A percentile compares a stretch with the other conserved stretches of the same genome.
These are phyloP conservation scores for Blastocystis sp. DNA, from an alignment of 352 stramenopile genomes.

Conservation along the genomic window DNA sequence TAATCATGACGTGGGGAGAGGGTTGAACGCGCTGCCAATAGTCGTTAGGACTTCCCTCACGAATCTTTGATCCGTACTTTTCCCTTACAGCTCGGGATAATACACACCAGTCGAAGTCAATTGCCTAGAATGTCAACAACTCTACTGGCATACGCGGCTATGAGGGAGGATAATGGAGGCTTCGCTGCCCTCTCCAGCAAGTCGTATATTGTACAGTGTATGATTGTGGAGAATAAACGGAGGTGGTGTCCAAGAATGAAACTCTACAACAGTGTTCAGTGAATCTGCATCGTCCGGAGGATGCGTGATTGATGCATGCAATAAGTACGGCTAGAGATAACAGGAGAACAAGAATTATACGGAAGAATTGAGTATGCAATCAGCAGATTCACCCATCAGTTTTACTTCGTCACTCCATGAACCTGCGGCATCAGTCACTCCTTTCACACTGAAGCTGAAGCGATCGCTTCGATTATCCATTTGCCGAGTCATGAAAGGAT, in stretches of 20 bases:
- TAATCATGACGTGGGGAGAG: not conserved
- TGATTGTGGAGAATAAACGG: constrained; percentile 20
- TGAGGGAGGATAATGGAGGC: not conserved
- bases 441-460: not conserved
- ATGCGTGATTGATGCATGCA: not conserved
- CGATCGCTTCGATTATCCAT: not conserved
- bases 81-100: not conserved
- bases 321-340: not conserved
- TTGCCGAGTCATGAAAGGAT: not conserved
- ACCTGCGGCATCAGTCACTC: not conserved
- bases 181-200: constrained; percentile 41
- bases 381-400: not conserved
- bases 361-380: not conserved
- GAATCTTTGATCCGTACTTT: not conserved
- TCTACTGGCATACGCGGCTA: not conserved
- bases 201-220: not conserved
- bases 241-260: not conserved
- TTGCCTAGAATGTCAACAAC: not conserved
- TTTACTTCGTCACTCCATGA: not conserved
- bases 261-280: not conserved
- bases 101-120: constrained; percentile 46
- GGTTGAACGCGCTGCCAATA: not conserved
- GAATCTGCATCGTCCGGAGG: not conserved
- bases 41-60: not conserved
- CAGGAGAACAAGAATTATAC: not conserved